Conservation (phyloP, 768 basidiomycete genomes). For the Auricularia sp. region DNA sequence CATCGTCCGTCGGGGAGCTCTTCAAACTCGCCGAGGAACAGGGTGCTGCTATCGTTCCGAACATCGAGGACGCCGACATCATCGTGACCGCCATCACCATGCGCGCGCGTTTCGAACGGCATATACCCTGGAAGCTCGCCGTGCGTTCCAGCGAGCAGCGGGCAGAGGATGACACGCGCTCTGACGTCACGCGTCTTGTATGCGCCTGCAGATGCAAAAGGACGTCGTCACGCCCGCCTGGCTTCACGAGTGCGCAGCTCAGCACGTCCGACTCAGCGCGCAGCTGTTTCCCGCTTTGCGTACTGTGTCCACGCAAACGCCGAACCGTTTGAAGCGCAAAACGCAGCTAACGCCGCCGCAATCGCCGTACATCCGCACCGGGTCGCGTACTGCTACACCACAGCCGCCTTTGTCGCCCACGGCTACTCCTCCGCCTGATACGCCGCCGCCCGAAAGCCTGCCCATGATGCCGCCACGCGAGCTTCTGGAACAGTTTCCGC, state of each 20-base stretch:
- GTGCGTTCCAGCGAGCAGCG: slow-evolving; percentile 23
- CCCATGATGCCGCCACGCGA: slow-evolving; percentile 12
- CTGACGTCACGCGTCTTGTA: not conserved
- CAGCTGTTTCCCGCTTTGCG: not conserved
- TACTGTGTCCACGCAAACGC: slow-evolving; percentile 29
- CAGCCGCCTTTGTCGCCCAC: not conserved
- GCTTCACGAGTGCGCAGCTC: slow-evolving; percentile 43
- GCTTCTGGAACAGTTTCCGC: slow-evolving; percentile 14
- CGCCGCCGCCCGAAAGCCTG: not conserved
- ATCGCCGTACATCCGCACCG: not conserved
- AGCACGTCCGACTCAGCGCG: not conserved
- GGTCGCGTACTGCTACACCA: not conserved
- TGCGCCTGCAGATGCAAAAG: slow-evolving; percentile 14
- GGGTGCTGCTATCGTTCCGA: slow-evolving; percentile 10
- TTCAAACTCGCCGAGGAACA: slow-evolving; percentile 6
- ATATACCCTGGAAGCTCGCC: slow-evolving; percentile 52
- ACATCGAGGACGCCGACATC: slow-evolving; percentile 46
- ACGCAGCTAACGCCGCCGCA: not conserved
- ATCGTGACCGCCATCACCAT: slow-evolving; percentile 58
- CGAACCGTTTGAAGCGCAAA: slow-evolving; percentile 4
- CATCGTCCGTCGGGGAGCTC: slow-evolving; percentile 10
- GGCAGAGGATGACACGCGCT: slow-evolving; percentile 19
- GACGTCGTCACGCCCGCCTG: slow-evolving; percentile 62
- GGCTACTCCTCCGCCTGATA: not conserved
- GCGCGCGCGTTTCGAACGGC: slow-evolving; percentile 58